Evolutionary conservation across 2,329 filamentous ascomycete species (phyloP).

Genomic region (Alternaria angustiovoidea): DNA sequence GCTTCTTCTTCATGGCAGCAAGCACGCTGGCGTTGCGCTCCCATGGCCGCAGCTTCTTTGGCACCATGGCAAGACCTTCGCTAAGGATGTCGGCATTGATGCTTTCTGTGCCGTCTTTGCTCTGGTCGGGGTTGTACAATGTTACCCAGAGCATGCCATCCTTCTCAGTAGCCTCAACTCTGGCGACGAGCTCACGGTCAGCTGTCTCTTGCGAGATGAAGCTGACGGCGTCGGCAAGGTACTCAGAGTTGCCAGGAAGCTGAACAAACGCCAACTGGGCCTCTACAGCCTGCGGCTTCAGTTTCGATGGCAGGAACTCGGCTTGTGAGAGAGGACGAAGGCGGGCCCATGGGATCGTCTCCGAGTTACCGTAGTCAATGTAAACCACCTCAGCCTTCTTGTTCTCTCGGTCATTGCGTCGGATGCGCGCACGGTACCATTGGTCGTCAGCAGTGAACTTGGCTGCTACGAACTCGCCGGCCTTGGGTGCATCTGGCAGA

Average conservation of each 20-base stretch:
- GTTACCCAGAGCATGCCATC: slow-evolving; percentile 88
- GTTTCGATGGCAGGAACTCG: slow-evolving; percentile 76
- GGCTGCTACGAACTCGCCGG: slow-evolving; percentile 89
- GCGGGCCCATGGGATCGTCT: slow-evolving; percentile 83
- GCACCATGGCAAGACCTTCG: slow-evolving; percentile 88
- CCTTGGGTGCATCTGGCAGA: slow-evolving; percentile 80
- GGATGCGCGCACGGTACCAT: slow-evolving; percentile 93
- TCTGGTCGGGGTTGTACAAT: slow-evolving; percentile 77
- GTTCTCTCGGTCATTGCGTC: slow-evolving; percentile 88
- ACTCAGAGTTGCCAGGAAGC: slow-evolving; percentile 82
- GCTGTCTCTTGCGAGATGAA: slow-evolving; percentile 79
- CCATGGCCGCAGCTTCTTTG: slow-evolving; percentile 89
- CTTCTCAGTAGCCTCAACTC: slow-evolving; percentile 84
- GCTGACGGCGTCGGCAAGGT: slow-evolving; percentile 75
- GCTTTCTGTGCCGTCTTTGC: slow-evolving; percentile 72
- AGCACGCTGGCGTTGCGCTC: slow-evolving; percentile 79
- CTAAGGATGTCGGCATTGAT: slow-evolving; percentile 88
- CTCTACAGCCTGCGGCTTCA: slow-evolving; percentile 87
- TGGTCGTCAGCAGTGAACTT: slow-evolving; percentile 88
- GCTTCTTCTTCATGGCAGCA: slow-evolving; percentile 74
- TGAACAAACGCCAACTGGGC: slow-evolving; percentile 89
- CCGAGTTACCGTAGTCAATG: slow-evolving; percentile 95
- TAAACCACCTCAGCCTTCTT: slow-evolving; percentile 90
- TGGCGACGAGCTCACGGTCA: slow-evolving; percentile 81
- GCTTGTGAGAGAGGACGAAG: slow-evolving; percentile 81